phyloP scores from a whole-genome alignment of 345 rosid genomes.

The Schrenkiella parvula region DNA sequence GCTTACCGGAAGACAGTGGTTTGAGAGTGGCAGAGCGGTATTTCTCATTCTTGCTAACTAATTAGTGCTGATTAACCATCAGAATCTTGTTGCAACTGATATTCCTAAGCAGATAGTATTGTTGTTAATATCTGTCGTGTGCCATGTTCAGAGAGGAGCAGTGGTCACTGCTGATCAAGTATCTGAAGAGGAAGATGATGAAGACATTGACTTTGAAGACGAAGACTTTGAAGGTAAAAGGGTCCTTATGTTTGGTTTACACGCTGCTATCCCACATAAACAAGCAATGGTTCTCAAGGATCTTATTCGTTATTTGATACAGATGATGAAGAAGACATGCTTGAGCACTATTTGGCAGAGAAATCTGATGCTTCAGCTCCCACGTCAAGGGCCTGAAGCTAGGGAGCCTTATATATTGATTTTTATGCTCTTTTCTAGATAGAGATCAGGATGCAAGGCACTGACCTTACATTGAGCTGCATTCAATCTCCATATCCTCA shows the following conservation, averaged over 20 bases:
- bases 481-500: conserved; percentile 13
- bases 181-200: conserved; percentile 75
- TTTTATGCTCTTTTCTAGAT: conserved; percentile 7
- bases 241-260: not conserved
- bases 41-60: not conserved
- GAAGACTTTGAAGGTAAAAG: conserved; percentile 87
- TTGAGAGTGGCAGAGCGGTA: conserved; percentile 89
- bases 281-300: not conserved
- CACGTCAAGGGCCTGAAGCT: conserved; percentile 45
- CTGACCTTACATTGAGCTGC: conserved; percentile 10
- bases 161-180: conserved; percentile 46
- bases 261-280: not conserved
- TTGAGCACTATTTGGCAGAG: conserved; percentile 91
- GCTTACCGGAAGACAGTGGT: conserved; percentile 92
- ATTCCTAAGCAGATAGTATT: not conserved
- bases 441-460: conserved; percentile 18
- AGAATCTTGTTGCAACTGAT: not conserved
- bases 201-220: conserved; percentile 83
- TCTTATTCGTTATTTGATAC: conserved; percentile 7
- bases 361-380: conserved; percentile 66
- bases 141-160: conserved; percentile 66
- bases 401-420: conserved; percentile 14
- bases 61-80: not conserved
- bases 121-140: not conserved
- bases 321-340: conserved; percentile 96